These are phyloP conservation scores for Halenospora varia DNA, from an alignment of 495 filamentous ascomycete genomes.

Conservation along the genomic window DNA sequence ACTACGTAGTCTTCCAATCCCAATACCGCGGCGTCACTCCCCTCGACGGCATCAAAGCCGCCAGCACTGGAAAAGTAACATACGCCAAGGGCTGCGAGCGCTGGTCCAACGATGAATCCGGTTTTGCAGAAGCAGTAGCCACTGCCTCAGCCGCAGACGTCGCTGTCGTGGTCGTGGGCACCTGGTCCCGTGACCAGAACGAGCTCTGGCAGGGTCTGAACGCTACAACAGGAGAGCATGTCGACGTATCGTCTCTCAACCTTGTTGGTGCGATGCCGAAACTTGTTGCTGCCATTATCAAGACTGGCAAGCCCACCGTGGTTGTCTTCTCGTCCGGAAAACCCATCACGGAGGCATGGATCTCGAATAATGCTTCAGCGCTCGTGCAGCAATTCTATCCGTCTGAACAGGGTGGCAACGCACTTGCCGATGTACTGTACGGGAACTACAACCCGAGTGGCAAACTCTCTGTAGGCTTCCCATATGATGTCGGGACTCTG, in stretches of 20 bases:
- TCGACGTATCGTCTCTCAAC: constrained; percentile 56
- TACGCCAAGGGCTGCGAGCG: constrained; percentile 68
- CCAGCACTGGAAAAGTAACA: constrained; percentile 48
- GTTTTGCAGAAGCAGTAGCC: constrained; percentile 56
- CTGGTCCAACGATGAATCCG: constrained; percentile 64
- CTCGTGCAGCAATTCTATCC: constrained; percentile 71
- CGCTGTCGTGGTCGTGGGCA: constrained; percentile 67
- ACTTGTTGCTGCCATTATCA: constrained; percentile 58
- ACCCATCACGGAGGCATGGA: constrained; percentile 65
- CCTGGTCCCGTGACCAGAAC: constrained; percentile 65
- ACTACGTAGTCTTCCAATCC: constrained; percentile 60
- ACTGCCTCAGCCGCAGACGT: constrained; percentile 63
- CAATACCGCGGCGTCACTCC: constrained; percentile 62
- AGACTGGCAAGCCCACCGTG: constrained; percentile 62
- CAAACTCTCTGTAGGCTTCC: constrained; percentile 60
- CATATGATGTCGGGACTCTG: constrained; percentile 57
- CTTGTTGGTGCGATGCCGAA: constrained; percentile 68
- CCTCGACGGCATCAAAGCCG: constrained; percentile 59
- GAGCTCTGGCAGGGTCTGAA: constrained; percentile 66
- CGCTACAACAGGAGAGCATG: constrained; percentile 68
- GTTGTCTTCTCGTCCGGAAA: constrained; percentile 68
- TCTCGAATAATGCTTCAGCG: constrained; percentile 52
- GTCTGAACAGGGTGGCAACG: constrained; percentile 78
- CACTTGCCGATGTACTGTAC: constrained; percentile 88
- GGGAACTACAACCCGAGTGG: constrained; percentile 81